Base-by-base conservation (phyloP, 2,329 filamentous ascomycete species). In the Cordyceps cicadae region DNA sequence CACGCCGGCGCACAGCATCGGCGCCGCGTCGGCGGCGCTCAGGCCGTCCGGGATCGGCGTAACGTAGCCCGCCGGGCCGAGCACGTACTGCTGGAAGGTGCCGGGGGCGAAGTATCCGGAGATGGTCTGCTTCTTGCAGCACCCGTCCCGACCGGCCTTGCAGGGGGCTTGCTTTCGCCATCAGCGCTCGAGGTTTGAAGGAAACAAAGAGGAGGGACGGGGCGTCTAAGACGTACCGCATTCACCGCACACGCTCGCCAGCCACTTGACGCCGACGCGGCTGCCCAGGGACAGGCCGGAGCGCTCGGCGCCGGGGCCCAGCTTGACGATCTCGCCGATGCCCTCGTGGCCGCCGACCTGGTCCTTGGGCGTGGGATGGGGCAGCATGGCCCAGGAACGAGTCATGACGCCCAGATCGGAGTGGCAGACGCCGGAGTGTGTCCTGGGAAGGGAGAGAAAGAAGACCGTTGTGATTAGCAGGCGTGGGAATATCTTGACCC, bases 181-280 rank as follows among this genome's bases (percentile, higher is more conserved):
- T 29, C 5, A 29, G 29, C 26, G 6, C 3, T 3, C 26, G 26
- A 6, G 26, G 26, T 29, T 29, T 3, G 3, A 6, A 6, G 26
- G 26, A 29, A 6, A 29, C 26, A 29, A 29, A 6, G 6, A 6
- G 26, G 26, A 3, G 3, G 26, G 6, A 29, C 3, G 26, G 26
- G 6, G 3, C 3, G 26, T 3, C 26, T n/a, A n/a, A n/a, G 4
- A 61, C 61, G 41, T 60, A 62, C 61, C 48, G 71, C 80, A 81
- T 65, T 76, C 75, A 54, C 79, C 79, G 68, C 85, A 88, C 29
- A 81, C 80, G 37, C 73, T 78, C 17, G 81, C 74, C 62, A 87
- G 74, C 84, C 85, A 88, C 71, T 90, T 90, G 69, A 90, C 82
- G 15, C 87, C 87, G 9, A 89, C 87, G 8, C 86, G 78, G 65